Evolutionary conservation across 2,329 filamentous ascomycete genomes (phyloP).

Genomic region (Trichoderma hamatum): DNA sequence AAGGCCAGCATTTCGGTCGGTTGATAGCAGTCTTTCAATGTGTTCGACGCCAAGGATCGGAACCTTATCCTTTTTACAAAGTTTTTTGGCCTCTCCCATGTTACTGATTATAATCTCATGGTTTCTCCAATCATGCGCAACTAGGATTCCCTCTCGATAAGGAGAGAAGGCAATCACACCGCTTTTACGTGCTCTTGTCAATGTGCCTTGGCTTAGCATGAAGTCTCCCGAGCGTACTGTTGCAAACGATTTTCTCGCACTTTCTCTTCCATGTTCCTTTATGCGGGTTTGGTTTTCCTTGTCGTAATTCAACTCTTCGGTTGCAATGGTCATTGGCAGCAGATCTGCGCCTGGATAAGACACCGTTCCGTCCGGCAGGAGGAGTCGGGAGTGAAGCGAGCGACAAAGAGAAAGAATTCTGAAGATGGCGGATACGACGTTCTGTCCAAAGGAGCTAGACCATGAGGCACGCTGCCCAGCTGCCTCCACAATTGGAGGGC

Average conservation of each 20-base stretch:
- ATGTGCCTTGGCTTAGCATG: background rate
- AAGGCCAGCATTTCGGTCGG: background rate
- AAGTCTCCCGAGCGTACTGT: background rate
- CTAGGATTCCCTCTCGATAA: background rate
- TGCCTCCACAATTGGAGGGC: no score
- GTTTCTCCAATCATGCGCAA: background rate
- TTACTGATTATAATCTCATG: no score
- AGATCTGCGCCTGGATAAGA: background rate
- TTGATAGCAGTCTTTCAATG: background rate
- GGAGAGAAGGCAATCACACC: background rate
- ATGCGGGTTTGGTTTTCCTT: no score
- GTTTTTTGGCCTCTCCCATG: no score
- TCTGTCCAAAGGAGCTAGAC: no score
- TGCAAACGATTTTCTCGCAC: background rate
- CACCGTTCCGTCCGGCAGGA: background rate
- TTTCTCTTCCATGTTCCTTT: background rate
- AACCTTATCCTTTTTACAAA: background rate
- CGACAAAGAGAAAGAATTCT: no score
- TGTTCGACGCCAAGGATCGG: background rate
- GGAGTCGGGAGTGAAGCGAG: no score
- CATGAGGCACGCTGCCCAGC: no score
- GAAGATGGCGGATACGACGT: no score
- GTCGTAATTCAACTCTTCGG: background rate
- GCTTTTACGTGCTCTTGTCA: no score
- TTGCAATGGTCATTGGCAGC: background rate